phyloP scores from a whole-genome alignment of 2,329 filamentous ascomycete genomes.

The Aureobasidium sp. region DNA sequence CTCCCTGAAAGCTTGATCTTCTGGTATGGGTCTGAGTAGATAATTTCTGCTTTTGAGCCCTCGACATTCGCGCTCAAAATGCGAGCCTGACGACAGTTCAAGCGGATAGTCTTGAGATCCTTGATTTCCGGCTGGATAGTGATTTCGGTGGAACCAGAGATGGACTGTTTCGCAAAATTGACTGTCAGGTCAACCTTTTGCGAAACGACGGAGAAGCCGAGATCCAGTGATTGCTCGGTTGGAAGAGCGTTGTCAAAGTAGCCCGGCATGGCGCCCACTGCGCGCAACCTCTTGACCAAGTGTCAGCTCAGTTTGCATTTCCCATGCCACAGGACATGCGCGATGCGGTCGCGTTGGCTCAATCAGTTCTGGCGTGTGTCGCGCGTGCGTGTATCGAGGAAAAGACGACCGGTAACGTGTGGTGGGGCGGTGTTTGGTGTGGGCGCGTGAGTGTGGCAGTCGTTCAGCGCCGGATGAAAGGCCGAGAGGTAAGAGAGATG shows the following conservation, averaged over 20 bases:
- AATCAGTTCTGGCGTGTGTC: neutral
- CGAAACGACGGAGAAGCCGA: conserved; percentile 58
- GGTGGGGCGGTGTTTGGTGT: neutral
- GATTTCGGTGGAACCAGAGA: conserved; percentile 76
- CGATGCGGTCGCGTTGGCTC: conserved; percentile 7
- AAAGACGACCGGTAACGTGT: neutral
- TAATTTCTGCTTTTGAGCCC: conserved; percentile 31
- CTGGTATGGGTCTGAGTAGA: conserved; percentile 59
- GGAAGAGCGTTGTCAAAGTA: conserved; percentile 20
- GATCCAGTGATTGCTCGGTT: conserved; percentile 23
- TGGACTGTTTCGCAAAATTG: conserved; percentile 67
- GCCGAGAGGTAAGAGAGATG: neutral
- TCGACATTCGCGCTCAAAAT: conserved; percentile 46
- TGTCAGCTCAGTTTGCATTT: conserved; percentile 16
- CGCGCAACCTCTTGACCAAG: conserved; percentile 15
- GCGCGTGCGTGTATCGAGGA: neutral
- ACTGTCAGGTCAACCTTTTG: conserved; percentile 87
- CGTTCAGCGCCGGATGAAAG: neutral
- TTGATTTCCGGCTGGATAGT: conserved; percentile 60
- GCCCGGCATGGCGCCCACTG: conserved; percentile 23
- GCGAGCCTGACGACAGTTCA: conserved; percentile 58
- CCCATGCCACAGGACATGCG: conserved; percentile 8
- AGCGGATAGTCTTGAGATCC: conserved; percentile 47
- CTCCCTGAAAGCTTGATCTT: conserved; percentile 54
- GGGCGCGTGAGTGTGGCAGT: neutral